A percentile compares a stretch with the other conserved stretches of the same genome.
These are phyloP conservation scores for Xerocomellus amylosporus DNA, from an alignment of 768 basidiomycete genomes.

Conservation along the genomic window DNA sequence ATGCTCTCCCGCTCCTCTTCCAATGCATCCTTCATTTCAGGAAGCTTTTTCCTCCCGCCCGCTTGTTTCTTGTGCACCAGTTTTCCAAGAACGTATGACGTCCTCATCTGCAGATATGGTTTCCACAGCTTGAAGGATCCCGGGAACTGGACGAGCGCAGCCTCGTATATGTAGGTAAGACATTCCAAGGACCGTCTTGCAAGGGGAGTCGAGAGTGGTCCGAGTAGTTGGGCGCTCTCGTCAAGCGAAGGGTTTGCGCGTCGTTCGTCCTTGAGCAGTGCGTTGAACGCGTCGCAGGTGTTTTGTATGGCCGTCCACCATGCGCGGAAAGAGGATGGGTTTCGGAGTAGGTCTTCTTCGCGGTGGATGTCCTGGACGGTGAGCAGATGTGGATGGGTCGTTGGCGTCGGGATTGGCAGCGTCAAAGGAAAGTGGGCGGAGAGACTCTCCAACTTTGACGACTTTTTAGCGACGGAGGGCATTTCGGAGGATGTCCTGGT, in stretches of 20 bases:
- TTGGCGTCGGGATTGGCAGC: conserved; percentile 77
- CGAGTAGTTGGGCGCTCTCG: conserved; percentile 60
- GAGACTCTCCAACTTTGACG: conserved; percentile 49
- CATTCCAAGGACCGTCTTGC: conserved; percentile 78
- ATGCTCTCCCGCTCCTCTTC: conserved; percentile 80
- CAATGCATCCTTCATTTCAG: conserved; percentile 85
- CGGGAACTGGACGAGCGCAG: conserved; percentile 84
- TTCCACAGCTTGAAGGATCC: conserved; percentile 96
- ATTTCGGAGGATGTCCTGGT: conserved; percentile 33
- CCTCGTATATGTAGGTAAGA: conserved; percentile 90
- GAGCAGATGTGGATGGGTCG: conserved; percentile 74
- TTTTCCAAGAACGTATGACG: conserved; percentile 83
- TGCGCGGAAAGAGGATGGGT: conserved; percentile 85
- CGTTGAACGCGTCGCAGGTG: conserved; percentile 61
- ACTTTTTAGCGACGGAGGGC: conserved; percentile 55
- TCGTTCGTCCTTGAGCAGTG: conserved; percentile 55
- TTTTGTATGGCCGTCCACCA: conserved; percentile 89
- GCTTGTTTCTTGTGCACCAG: conserved; percentile 68
- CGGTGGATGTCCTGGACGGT: conserved; percentile 73
- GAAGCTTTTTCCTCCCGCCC: conserved; percentile 88
- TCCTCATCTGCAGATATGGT: conserved; percentile 79
- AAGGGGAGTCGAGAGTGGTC: conserved; percentile 71
- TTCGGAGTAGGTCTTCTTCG: conserved; percentile 91
- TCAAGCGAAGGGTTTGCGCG: conserved; percentile 44
- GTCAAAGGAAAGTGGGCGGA: conserved; percentile 76